Evolutionary conservation across 192 early-diverging fungal genomes (phyloP), one percentile per base, ranked within the genome.

Genomic region (Entomortierella lignicola): DNA sequence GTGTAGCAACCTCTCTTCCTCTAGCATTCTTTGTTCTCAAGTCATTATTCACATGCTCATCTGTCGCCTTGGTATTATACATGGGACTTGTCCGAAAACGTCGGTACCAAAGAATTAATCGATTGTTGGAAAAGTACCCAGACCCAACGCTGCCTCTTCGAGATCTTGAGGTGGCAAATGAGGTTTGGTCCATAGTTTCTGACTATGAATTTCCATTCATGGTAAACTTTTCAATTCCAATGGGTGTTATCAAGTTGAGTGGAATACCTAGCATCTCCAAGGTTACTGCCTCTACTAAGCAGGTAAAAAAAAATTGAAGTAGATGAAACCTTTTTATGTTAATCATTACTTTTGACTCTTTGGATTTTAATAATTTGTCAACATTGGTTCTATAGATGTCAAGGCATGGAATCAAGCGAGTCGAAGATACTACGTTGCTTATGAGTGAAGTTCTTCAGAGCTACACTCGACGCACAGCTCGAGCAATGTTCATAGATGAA

Each of bases 191-290:
- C 17, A 4, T 67, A 43, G 55, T 53, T 11, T 74, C 73, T 54
- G 23, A 11, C n/a, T 48, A 25, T 4, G 60, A 61, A 11, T 61
- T 61, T 20, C 60, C 60, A 12, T 61, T 61, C 60, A 61, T 48
- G 41, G 11, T 27, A 2, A 29, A 61, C 8, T 39, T 53, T 8
- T 59, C 72, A 10, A 27, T 81, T 2, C 69, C 72, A 54, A 81
- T 84, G 69, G 65, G 62, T 6, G 37, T 81, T 11, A 73, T 84
- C 43, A 81, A 81, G 30, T 73, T 69, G 8, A 74, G 55, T 39
- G 66, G 44, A 11, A 64, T 70, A 13, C 82, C 79, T 25, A 60
- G 66, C 15, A 63, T 84, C 21, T 71, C 68, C 53, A 74, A 74
- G 43, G 13, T 81, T 8, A 26, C 81, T 1, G 63, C 53, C 13